These are phyloP conservation scores for Sarocladium kiliense DNA, from an alignment of 2,329 filamentous ascomycete genomes.

Conservation along the genomic window DNA sequence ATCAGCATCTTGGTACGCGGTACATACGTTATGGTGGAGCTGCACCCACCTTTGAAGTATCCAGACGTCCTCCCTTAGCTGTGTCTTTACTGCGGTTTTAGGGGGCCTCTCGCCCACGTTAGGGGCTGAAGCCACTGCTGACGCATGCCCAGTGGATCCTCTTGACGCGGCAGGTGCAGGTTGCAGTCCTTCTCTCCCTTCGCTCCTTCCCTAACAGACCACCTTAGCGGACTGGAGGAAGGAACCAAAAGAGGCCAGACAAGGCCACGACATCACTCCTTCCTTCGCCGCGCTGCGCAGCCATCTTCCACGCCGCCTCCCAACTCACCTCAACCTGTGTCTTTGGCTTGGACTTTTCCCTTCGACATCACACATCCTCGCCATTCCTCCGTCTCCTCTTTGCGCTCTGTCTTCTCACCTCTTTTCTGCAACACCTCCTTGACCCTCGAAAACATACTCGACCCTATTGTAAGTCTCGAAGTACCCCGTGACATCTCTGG, in stretches of 20 bases:
- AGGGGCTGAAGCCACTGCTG: no score
- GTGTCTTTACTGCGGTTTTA: no score
- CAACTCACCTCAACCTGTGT: background rate
- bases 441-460: background rate
- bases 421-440: background rate
- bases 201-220: background rate
- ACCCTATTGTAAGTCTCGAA: background rate
- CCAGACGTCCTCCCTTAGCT: no score
- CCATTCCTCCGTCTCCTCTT: background rate
- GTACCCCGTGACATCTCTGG: background rate
- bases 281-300: background rate
- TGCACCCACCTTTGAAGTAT: no score
- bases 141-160: background rate
- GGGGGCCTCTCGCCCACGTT: background rate
- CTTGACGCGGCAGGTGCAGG: conserved; percentile 2
- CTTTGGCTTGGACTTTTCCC: no score
- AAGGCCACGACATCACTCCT: conserved; percentile 8
- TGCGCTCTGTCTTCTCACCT: background rate
- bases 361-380: background rate
- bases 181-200: background rate
- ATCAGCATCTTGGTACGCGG: background rate
- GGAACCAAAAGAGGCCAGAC: background rate
- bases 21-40: background rate
- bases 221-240: background rate
- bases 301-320: background rate